These are phyloP conservation scores for barley (Hordeum vulgare) DNA, from an alignment of 176 grass and related monocot genomes.

Conservation along the genomic window MorexV3_pseudomolecules_assembly NC_058521.1:526331364-526331863, in stretches of 20 bases:
- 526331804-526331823: constrained; percentile 71
- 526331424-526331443: background rate
- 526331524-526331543: constrained; percentile 75
- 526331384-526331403: no score
- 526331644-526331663: background rate
- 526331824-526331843: constrained; percentile 75
- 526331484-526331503: background rate
- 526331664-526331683: background rate
- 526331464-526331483: background rate
- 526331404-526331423: no score
- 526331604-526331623: constrained; percentile 60
- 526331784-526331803: constrained; percentile 69
- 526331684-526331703: background rate
- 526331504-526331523: background rate
- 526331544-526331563: constrained; percentile 75
- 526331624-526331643: constrained; percentile 57
- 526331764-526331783: constrained; percentile 78
- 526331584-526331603: constrained; percentile 90
- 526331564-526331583: constrained; percentile 36
- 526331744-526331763: constrained; percentile 73
- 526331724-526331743: constrained; percentile 8
- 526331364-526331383: no score
- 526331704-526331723: background rate
- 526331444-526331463: no score
- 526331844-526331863: constrained; percentile 76